phyloP scores from a whole-genome alignment of 169 alveolate genomes.

The Plasmodium vinckei region DNA sequence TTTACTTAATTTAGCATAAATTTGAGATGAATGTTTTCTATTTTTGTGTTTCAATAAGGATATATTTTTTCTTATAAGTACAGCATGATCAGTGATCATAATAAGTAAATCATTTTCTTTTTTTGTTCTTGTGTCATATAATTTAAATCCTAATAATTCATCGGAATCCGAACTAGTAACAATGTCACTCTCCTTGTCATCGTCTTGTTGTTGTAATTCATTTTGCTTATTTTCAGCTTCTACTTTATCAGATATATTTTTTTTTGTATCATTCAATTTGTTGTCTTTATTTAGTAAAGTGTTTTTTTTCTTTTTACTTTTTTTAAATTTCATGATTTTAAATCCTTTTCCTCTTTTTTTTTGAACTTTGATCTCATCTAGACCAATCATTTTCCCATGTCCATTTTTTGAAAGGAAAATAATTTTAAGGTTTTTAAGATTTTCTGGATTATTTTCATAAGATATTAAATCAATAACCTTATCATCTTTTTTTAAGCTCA shows the following conservation, averaged over 20 bases:
- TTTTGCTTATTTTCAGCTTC: neutral
- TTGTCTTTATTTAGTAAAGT: neutral
- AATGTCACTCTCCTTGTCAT: neutral
- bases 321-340: conserved; percentile 68
- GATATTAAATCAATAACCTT: conserved; percentile 52
- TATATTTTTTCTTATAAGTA: conserved; percentile 71
- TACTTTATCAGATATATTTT: neutral
- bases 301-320: neutral
- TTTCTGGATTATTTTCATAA: conserved; percentile 43
- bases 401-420: conserved; percentile 59
- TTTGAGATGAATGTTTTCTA: conserved; percentile 71
- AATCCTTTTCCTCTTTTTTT: conserved; percentile 69
- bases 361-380: conserved; percentile 57
- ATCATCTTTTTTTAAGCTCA: conserved; percentile 40
- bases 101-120: conserved; percentile 62
- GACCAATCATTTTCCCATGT: conserved; percentile 62
- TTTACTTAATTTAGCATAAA: conserved; percentile 68
- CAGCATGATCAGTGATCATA: conserved; percentile 75
- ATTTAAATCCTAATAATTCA: conserved; percentile 64
- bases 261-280: neutral
- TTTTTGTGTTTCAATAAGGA: conserved; percentile 57
- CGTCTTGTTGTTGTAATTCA: neutral
- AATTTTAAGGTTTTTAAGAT: conserved; percentile 33
- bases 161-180: conserved; percentile 6
- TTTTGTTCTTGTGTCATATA: conserved; percentile 44